Base-by-base conservation (phyloP, 148 eudicot genomes). In the Nepenthes gracilis region DNA sequence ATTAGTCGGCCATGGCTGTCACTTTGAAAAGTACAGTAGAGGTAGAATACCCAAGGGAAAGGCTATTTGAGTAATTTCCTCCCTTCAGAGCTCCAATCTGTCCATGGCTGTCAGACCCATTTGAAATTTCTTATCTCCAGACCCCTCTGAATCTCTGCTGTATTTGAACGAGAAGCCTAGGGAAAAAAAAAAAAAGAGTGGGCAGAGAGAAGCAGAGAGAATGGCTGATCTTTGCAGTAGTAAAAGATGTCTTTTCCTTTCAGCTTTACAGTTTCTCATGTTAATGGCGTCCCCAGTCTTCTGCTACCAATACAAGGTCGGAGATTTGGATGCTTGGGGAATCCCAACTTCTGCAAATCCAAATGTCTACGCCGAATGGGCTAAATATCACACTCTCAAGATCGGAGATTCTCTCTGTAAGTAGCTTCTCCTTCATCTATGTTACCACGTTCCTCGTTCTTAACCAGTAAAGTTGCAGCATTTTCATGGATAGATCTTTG, bases 401-500 rank as follows among this genome's bases (percentile, higher is more conserved):
- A 59, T 74, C 55, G 88, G 90, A 33, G 98, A 92, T 69, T 80
- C 96, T 48, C 83, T 92, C 2, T 72, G 98, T 92, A 82, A 92
- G 94, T 77, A 36, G 11, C 11, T 8, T 48, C 64, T 55, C 23
- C 52, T 43, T 64, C 36, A 11, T 64, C 54, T 15, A 10, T 15
- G n/a, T 64, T 51, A 2, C 5, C 12, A 1, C 34, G 5, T 34
- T 53, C 57, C 7, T 32, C 23, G 23, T 23, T 23, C 23, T 23
- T 23, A 23, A 23, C 23, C 23, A 23, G 23, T 23, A 23, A 23
- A 23, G 23, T 23, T 23, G 23, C 23, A 23, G 23, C 23, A 23
- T 23, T 23, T 23, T 23, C 23, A 23, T 23, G 23, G 23, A 23
- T 23, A 23, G 23, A 23, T 23, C 23, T 23, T 23, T 23, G 23